Evolutionary conservation across 805 yeast genomes (phyloP).

Genomic region (Metschnikowia similis): DNA sequence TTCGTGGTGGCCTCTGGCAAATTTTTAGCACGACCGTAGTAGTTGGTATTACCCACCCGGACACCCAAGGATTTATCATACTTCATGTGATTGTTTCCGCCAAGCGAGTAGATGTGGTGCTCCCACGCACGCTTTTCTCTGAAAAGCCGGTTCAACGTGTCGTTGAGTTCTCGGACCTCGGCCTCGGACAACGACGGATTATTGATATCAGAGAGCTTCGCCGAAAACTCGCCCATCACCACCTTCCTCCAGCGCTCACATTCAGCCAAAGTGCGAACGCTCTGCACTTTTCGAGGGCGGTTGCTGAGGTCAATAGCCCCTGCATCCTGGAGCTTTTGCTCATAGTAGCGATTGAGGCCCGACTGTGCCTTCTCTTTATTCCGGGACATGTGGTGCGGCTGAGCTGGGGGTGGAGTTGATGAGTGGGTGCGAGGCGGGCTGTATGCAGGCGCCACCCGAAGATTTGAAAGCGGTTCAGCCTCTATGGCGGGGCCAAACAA

Average conservation of each 20-base stretch:
- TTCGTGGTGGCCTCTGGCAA: conserved; percentile 51
- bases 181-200: conserved; percentile 53
- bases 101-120: conserved; percentile 59
- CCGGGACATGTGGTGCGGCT: conserved; percentile 53
- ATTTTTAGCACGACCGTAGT: conserved; percentile 81
- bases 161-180: conserved; percentile 71
- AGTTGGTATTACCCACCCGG: conserved; percentile 53
- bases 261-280: conserved; percentile 51
- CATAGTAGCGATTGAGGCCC: conserved; percentile 60
- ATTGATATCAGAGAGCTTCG: conserved; percentile 56
- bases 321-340: conserved; percentile 52
- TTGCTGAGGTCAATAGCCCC: conserved; percentile 53
- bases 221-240: conserved; percentile 60
- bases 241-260: conserved; percentile 69
- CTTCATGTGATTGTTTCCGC: conserved; percentile 64
- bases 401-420: background rate
- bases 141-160: conserved; percentile 61
- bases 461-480: too few relatives aligned
- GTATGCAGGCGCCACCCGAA: background rate
- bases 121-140: conserved; percentile 79
- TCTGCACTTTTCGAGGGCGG: conserved; percentile 58
- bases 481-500: too few relatives aligned
- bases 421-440: background rate
- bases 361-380: conserved; percentile 75
- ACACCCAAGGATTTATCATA: conserved; percentile 22